Base-by-base conservation (phyloP, 768 basidiomycete genomes). In the Mycena capillaripes region DNA sequence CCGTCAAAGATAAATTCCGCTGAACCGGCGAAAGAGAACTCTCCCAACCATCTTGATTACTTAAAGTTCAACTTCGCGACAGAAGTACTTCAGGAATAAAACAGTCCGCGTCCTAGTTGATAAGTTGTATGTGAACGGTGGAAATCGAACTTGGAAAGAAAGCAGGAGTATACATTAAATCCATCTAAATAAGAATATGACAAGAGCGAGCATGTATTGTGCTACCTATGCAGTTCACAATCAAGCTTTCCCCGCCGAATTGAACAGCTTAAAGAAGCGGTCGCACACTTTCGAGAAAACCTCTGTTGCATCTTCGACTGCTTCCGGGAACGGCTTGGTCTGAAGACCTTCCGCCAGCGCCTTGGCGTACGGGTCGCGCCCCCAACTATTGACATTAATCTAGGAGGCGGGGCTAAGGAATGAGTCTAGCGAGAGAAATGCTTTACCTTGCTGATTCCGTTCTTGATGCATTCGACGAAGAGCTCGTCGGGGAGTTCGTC, bases 351-450 rank as follows among this genome's bases (percentile, higher is more conserved):
- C 79, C 4, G 80, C 79, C 8, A 88, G 74, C 0, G 69, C 68
- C 68, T 83, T 82, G 3, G 81, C 82, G 64, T 88, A 87, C 19
- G 83, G 83, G 76, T 87, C 84, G 34, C 86, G 82, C 1, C 79
- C 85, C 84, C 86, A 87, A 66, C 84, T 84, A 69, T 88, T 87
- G 69, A 88, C 80, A 56, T 87, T 87, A 58, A 87, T 84, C 84
- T 84, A 48, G 1, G 30, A 23, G 12, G 1, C 10, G 9, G 17
- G 42, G 59, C 14, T 12, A 25, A 44, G 2, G 29, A 14, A 53
- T 7, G 36, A 29, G 17, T 34, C 4, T 7, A 11, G 29, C 44
- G 21, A 23, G 34, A 46, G 27, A 52, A 14, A 16, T 2, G 16
- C 16, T 64, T 4, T 61, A 82, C 86, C 78, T 88, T 88, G 77